Conservation (phyloP, 352 stramenopile species). For the Phytophthora sp. region DNA sequence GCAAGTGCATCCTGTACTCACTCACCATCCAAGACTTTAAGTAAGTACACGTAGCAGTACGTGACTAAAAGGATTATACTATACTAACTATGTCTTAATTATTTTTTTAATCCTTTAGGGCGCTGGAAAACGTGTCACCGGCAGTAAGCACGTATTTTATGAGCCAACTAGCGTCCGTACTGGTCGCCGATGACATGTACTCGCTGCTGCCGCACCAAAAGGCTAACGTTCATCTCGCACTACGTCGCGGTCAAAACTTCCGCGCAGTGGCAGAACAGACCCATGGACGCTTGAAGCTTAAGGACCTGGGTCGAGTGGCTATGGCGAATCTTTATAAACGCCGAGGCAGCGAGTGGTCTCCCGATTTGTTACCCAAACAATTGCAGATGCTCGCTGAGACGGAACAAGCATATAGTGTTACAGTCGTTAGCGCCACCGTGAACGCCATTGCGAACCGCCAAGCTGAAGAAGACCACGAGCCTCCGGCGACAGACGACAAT, state of each 20-base stretch:
- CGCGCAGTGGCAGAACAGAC: conserved; percentile 63
- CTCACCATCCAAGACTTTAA: conserved; percentile 81
- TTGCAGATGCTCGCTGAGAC: conserved; percentile 62
- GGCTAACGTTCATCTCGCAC: conserved; percentile 55
- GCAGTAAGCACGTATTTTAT: conserved; percentile 84
- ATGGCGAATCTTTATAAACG: conserved; percentile 71
- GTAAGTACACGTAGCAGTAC: conserved; percentile 43
- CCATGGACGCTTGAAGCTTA: conserved; percentile 56
- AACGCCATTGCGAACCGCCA: conserved; percentile 32
- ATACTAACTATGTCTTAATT: no score
- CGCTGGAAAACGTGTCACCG: conserved; percentile 69
- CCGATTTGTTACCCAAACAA: conserved; percentile 67
- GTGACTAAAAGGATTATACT: no score
- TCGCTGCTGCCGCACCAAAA: conserved; percentile 56
- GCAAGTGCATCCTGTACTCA: conserved; percentile 82
- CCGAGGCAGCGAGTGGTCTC: conserved; percentile 75
- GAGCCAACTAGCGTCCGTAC: conserved; percentile 74
- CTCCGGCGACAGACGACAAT: background rate
- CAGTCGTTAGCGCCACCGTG: conserved; percentile 14
- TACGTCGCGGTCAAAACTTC: conserved; percentile 66
- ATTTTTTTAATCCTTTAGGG: conserved; percentile 33
- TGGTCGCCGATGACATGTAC: conserved; percentile 76
- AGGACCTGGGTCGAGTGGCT: conserved; percentile 62
- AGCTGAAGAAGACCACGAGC: background rate
- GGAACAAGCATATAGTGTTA: conserved; percentile 16